phyloP scores from a whole-genome alignment of 805 yeast genomes.

The Grigorovia jiainica region DNA sequence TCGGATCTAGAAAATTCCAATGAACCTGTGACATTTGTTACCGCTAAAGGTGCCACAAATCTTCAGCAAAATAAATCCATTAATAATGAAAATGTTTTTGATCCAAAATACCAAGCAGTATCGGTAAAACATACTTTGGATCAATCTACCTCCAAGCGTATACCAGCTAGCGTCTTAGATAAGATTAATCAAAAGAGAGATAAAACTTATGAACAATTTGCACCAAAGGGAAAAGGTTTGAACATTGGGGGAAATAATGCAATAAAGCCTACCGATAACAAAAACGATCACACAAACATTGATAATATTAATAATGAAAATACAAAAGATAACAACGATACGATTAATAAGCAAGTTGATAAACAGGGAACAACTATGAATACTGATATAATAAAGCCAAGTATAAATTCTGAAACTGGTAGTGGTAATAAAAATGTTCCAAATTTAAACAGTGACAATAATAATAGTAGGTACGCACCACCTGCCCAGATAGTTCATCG shows the following conservation, averaged over 20 bases:
- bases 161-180: conserved; percentile 25
- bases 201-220: conserved; percentile 21
- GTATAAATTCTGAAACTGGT: neutral
- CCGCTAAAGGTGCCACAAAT: conserved; percentile 55
- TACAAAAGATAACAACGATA: neutral
- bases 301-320: neutral
- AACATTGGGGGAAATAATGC: neutral
- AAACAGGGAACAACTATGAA: too few species aligned
- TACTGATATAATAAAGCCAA: too few species aligned
- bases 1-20: conserved; percentile 10
- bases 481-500: conserved; percentile 19
- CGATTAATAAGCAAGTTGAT: too few species aligned
- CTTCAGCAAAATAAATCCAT: conserved; percentile 38
- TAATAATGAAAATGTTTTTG: conserved; percentile 35
- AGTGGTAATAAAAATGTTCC: neutral
- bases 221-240: conserved; percentile 26
- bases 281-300: neutral
- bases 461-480: conserved; percentile 17
- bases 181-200: conserved; percentile 20
- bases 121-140: conserved; percentile 53
- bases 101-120: conserved; percentile 49
- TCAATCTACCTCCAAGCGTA: conserved; percentile 57
- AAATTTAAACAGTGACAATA: too few species aligned
- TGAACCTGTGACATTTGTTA: conserved; percentile 37
- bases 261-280: neutral